A percentile compares a stretch with the other conserved stretches of the same genome.
phyloP scores from a whole-genome alignment of 2,329 filamentous ascomycete genomes.

The Knufia petricola region DNA sequence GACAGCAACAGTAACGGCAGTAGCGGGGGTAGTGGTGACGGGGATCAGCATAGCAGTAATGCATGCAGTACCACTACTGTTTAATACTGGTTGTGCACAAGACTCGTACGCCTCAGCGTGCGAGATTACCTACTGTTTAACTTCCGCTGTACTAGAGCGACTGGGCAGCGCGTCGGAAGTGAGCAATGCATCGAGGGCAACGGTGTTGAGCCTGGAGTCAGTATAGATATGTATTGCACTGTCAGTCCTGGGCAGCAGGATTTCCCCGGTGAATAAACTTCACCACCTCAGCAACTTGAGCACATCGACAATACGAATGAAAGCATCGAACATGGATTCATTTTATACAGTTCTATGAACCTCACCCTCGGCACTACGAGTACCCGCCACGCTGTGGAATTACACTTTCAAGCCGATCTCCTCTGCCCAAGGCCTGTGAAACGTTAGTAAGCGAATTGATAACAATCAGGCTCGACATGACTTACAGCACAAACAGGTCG shows the following conservation, averaged over 20 bases:
- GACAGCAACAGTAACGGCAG: too few relatives aligned
- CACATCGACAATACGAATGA: background rate
- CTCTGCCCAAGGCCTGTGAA: slow-evolving; percentile 63
- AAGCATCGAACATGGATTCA: background rate
- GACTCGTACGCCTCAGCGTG: slow-evolving; percentile 1
- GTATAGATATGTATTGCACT: slow-evolving; percentile 11
- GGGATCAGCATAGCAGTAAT: too few relatives aligned
- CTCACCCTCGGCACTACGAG: background rate
- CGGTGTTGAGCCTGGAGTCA: slow-evolving; percentile 9
- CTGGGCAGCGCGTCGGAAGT: slow-evolving; percentile 8
- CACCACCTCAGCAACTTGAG: background rate
- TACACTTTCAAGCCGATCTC: slow-evolving; percentile 94
- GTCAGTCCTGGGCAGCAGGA: slow-evolving; percentile 10
- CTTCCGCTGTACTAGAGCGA: slow-evolving; percentile 1
- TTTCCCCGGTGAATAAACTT: background rate
- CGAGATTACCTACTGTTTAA: slow-evolving; percentile 11
- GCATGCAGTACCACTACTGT: too few relatives aligned
- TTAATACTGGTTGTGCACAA: too few relatives aligned
- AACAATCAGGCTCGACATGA: background rate
- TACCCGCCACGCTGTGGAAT: slow-evolving; percentile 24
- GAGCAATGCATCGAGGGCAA: slow-evolving; percentile 13
- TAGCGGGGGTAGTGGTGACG: too few relatives aligned
- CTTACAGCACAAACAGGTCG: slow-evolving; percentile 67
- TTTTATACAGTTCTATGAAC: slow-evolving; percentile 11
- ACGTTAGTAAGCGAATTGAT: background rate